These are phyloP conservation scores for Isabelozyma pseudorhagii DNA, from an alignment of 805 yeast genomes.

Conservation along the genomic window DNA sequence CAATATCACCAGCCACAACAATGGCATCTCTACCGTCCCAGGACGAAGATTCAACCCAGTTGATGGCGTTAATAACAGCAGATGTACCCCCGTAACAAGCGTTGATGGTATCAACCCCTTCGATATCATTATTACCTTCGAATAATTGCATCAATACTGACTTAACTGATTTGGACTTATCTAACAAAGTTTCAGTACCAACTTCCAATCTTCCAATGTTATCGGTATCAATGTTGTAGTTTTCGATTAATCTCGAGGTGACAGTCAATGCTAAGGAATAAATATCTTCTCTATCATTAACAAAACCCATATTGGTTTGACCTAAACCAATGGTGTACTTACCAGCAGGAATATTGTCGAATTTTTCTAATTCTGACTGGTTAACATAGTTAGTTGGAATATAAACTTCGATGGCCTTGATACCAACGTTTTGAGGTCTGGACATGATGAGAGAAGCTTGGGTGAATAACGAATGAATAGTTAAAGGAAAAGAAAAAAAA, in stretches of 20 bases:
- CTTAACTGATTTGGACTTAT: slow-evolving; percentile 95
- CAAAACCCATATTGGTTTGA: slow-evolving; percentile 97
- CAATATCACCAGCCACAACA: slow-evolving; percentile 97
- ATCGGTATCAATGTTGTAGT: slow-evolving; percentile 78
- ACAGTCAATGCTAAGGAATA: slow-evolving; percentile 94
- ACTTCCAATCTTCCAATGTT: slow-evolving; percentile 93
- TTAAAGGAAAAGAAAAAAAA: not conserved
- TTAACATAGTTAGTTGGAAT: slow-evolving; percentile 70
- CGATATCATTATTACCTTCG: slow-evolving; percentile 84
- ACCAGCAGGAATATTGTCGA: slow-evolving; percentile 85
- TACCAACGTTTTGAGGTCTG: slow-evolving; percentile 73
- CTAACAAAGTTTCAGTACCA: slow-evolving; percentile 95
- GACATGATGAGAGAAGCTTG: slow-evolving; percentile 11
- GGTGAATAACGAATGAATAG: not conserved
- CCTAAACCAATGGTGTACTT: slow-evolving; percentile 98
- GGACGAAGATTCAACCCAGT: slow-evolving; percentile 92
- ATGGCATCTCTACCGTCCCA: slow-evolving; percentile 99
- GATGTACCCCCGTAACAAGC: slow-evolving; percentile 99
- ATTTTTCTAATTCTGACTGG: slow-evolving; percentile 83
- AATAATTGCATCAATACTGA: slow-evolving; percentile 93
- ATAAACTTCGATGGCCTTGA: slow-evolving; percentile 92
- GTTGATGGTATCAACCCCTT: slow-evolving; percentile 93
- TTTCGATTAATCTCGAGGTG: slow-evolving; percentile 67
- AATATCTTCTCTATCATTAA: slow-evolving; percentile 95
- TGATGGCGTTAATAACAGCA: slow-evolving; percentile 88